Evolutionary conservation across 768 basidiomycete genomes (phyloP).

Genomic region (Infundibulicybe gibba): DNA sequence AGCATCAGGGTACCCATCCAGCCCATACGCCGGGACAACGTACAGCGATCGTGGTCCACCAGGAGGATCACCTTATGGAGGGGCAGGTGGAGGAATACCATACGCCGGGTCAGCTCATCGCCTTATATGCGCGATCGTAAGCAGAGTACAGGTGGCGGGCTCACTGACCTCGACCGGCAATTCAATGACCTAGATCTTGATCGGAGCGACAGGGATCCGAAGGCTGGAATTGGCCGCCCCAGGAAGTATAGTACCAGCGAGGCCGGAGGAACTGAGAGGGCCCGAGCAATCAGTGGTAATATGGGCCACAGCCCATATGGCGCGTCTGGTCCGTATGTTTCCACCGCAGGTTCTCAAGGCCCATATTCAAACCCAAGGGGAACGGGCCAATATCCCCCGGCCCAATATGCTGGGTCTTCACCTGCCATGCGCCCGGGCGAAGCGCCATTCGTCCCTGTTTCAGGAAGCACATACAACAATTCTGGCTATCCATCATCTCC

Average conservation of each 20-base stretch:
- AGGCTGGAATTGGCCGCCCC: conserved; percentile 33
- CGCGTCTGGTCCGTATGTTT: conserved; percentile 20
- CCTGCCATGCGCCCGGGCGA: conserved; percentile 50
- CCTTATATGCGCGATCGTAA: conserved; percentile 27
- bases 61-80: conserved; percentile 7
- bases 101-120: neutral
- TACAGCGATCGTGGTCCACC: conserved; percentile 10
- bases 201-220: conserved; percentile 29
- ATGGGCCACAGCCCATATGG: conserved; percentile 29
- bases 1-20: conserved; percentile 1
- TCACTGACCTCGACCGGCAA: conserved; percentile 35
- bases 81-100: conserved; percentile 7
- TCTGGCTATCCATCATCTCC: conserved; percentile 33
- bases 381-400: conserved; percentile 13
- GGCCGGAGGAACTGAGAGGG: conserved; percentile 23
- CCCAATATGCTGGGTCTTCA: conserved; percentile 31
- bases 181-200: conserved; percentile 39
- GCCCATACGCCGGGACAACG: conserved; percentile 19
- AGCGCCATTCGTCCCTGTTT: conserved; percentile 26
- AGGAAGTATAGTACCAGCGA: conserved; percentile 44
- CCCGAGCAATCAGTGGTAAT: conserved; percentile 36
- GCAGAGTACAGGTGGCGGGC: conserved; percentile 22
- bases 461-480: conserved; percentile 24
- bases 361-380: conserved; percentile 21
- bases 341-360: conserved; percentile 24